Evolutionary conservation across 2,329 filamentous ascomycete species (phyloP), one percentile per base, ranked within the genome.

Genomic region (Alternaria gaisen): DNA sequence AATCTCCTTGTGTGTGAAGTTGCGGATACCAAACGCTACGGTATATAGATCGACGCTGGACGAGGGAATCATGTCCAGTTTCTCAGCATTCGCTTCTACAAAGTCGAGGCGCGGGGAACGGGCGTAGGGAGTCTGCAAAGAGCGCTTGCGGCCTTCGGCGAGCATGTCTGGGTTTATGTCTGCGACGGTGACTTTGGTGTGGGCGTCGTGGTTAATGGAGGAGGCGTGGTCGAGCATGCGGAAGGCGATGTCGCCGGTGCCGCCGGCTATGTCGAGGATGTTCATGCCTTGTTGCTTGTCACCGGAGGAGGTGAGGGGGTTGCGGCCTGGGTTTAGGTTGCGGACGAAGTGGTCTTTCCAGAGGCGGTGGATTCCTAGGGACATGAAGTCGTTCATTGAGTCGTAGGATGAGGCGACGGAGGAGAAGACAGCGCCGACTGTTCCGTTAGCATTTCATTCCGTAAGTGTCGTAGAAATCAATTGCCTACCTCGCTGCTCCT

Each of bases 351-450:
- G 90, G 81, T 98, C 94, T 83, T 91, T 99, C 95, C 95, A 99
- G 38, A 99, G 83, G 43, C 95, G 91, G 80, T 99, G 95, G 81
- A 97, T 94, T 56, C 95, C 95, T 48, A 99, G 87, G 8, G 95
- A 98, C 95, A 99, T 99, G 69, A 98, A 86, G 79, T 99, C 95
- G 82, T 99, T 99, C 95, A 99, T 99, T 64, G 90, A 91, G 80
- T 99, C 95, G 82, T 99, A 99, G 18, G 91, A 93, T 65, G 92
- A 89, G 69, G 95, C 95, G 41, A 99, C 95, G 68, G 91, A 97
- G 79, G 92, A 94, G 83, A 99, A 99, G 60, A 99, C 95, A 42
- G 87, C 88, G 61, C 91, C 91, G 41, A 97, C 94, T 85, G 20
- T 41, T 10, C 82, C 73, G 44, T 81, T 24, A 43, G 62, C 72